Conservation (phyloP, 495 filamentous ascomycete species). For the Tuber melanosporum region DNA sequence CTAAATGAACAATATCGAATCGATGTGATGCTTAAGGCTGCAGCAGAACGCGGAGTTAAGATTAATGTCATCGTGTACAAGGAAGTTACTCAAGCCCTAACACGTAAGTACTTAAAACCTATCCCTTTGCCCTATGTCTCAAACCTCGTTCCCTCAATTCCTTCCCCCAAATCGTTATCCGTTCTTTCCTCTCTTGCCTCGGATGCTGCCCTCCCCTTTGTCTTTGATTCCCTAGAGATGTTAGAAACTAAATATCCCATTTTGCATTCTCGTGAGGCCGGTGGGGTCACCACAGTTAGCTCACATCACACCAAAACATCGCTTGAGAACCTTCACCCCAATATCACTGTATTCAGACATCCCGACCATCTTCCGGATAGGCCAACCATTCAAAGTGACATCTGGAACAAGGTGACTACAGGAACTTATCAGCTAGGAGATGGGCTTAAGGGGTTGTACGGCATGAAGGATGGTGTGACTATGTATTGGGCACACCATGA, state of each 20-base stretch:
- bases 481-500: conserved; percentile 96
- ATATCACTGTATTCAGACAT: conserved; percentile 86
- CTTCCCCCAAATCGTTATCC: conserved; percentile 14
- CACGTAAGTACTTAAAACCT: conserved; percentile 55
- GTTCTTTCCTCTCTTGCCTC: conserved; percentile 15
- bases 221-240: conserved; percentile 47
- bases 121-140: conserved; percentile 15
- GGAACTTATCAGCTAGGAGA: conserved; percentile 46
- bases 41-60: conserved; percentile 79
- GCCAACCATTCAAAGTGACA: conserved; percentile 46
- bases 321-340: conserved; percentile 71
- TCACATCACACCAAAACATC: conserved; percentile 79
- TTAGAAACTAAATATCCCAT: conserved; percentile 46
- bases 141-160: conserved; percentile 7
- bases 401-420: conserved; percentile 47
- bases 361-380: conserved; percentile 80
- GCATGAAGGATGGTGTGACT: conserved; percentile 69
- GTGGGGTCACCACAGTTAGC: conserved; percentile 53
- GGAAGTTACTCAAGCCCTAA: conserved; percentile 79
- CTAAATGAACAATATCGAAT: conserved; percentile 78
- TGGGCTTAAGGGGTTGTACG: conserved; percentile 55
- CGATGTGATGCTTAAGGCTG: conserved; percentile 80
- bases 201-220: conserved; percentile 41
- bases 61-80: conserved; percentile 94
- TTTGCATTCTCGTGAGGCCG: conserved; percentile 43